Percentiles rank a stretch among this genome's conserved stretches.
These are phyloP conservation scores for Saccharomyces uvarum DNA, from an alignment of 1,139 yeast species.

Conservation along the genomic window DNA sequence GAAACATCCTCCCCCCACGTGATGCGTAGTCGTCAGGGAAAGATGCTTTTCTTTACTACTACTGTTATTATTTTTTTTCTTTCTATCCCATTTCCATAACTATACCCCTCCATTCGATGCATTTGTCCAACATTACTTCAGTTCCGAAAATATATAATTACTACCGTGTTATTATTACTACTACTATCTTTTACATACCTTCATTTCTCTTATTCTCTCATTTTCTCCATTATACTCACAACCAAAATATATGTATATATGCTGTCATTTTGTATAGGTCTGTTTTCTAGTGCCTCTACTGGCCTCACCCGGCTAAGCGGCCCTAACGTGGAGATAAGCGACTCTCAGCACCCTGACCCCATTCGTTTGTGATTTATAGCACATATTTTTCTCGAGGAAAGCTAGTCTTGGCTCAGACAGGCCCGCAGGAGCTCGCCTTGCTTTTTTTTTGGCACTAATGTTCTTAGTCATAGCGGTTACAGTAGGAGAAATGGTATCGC, in stretches of 20 bases:
- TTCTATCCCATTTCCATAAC: neutral
- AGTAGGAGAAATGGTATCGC: neutral
- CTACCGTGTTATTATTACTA: neutral
- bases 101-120: neutral
- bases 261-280: neutral
- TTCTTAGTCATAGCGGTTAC: neutral
- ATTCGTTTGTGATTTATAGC: neutral
- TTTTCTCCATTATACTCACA: neutral
- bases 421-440: neutral
- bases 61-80: neutral
- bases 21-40: neutral
- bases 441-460: neutral
- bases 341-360: neutral
- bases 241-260: neutral
- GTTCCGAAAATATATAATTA: neutral
- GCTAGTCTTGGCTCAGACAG: neutral
- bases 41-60: neutral
- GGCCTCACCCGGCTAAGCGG: neutral
- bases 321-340: neutral
- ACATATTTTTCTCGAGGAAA: neutral
- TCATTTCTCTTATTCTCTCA: neutral
- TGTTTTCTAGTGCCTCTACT: neutral
- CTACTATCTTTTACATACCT: neutral
- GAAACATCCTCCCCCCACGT: conserved; percentile 27
- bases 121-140: neutral